Percentiles rank a stretch among this genome's conserved stretches.
Evolutionary conservation across 2,329 filamentous ascomycete species (phyloP).

Genomic region (Trichoderma sp.): DNA sequence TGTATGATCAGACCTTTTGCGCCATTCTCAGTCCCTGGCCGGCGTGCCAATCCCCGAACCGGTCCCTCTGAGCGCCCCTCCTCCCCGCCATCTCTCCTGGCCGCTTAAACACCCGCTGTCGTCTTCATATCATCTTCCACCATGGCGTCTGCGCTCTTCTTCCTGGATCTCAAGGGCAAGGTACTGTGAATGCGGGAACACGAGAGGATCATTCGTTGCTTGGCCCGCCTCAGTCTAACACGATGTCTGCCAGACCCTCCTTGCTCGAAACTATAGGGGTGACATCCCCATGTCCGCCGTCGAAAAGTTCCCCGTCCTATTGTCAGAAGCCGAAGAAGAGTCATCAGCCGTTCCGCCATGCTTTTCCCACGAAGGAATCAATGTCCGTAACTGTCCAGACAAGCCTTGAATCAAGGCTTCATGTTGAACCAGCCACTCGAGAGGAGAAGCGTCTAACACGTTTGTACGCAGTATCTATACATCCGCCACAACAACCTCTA

Average conservation of each 20-base stretch:
- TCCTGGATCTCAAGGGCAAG: slow-evolving; percentile 99
- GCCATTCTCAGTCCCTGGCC: slow-evolving; percentile 29
- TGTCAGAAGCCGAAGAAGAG: slow-evolving; percentile 98
- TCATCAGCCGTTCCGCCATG: slow-evolving; percentile 95
- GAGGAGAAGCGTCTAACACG: slow-evolving; percentile 9
- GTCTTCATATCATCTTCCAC: slow-evolving; percentile 39
- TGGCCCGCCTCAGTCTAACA: neutral
- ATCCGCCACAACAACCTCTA: slow-evolving; percentile 99
- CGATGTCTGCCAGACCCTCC: slow-evolving; percentile 71
- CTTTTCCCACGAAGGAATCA: slow-evolving; percentile 98
- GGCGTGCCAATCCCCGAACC: slow-evolving; percentile 25
- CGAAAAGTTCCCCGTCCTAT: slow-evolving; percentile 93
- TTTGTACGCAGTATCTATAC: slow-evolving; percentile 77
- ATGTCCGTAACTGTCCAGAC: slow-evolving; percentile 59
- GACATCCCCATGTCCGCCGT: slow-evolving; percentile 99
- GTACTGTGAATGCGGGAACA: slow-evolving; percentile 46
- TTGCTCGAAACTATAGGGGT: slow-evolving; percentile 96
- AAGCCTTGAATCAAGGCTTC: slow-evolving; percentile 16
- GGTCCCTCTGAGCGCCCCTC: slow-evolving; percentile 33
- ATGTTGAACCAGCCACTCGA: neutral
- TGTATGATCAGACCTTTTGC: slow-evolving; percentile 2
- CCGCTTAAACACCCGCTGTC: slow-evolving; percentile 28
- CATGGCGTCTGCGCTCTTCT: slow-evolving; percentile 98
- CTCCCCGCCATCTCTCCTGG: slow-evolving; percentile 29
- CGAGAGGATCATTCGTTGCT: neutral